A percentile compares a stretch with the other conserved stretches of the same genome.
These are phyloP conservation scores for Tolypocladium cylindrosporum DNA, from an alignment of 2,329 filamentous ascomycete species.

Conservation along the genomic window DNA sequence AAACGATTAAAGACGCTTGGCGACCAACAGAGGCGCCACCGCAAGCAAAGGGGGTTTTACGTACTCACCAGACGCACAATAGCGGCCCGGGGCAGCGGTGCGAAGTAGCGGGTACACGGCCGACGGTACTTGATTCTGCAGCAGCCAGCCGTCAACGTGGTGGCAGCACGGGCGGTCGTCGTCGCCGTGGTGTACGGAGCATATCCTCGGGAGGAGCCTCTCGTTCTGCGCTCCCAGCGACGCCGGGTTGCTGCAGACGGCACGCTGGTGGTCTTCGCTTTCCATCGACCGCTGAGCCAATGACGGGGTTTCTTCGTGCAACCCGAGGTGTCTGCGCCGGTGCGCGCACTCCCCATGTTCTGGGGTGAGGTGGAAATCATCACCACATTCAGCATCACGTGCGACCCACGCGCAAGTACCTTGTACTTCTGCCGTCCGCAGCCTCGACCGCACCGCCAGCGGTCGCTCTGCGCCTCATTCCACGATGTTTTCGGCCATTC, in stretches of 20 bases:
- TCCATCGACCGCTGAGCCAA: background rate
- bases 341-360: background rate
- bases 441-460: background rate
- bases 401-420: background rate
- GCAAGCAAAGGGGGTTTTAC: background rate
- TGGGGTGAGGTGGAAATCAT: background rate
- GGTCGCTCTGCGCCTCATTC: background rate
- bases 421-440: background rate
- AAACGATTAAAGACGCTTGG: background rate
- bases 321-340: background rate
- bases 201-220: background rate
- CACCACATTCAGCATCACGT: background rate
- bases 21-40: background rate
- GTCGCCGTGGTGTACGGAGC: background rate
- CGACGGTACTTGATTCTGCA: background rate
- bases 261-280: background rate
- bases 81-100: background rate
- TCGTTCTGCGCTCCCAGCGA: background rate
- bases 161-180: background rate
- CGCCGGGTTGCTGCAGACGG: background rate
- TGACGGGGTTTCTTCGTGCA: background rate
- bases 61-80: background rate
- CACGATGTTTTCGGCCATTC: background rate
- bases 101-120: background rate
- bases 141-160: background rate